Base-by-base conservation (phyloP, 2,329 filamentous ascomycete genomes). In the Albifimbria verrucaria region DNA sequence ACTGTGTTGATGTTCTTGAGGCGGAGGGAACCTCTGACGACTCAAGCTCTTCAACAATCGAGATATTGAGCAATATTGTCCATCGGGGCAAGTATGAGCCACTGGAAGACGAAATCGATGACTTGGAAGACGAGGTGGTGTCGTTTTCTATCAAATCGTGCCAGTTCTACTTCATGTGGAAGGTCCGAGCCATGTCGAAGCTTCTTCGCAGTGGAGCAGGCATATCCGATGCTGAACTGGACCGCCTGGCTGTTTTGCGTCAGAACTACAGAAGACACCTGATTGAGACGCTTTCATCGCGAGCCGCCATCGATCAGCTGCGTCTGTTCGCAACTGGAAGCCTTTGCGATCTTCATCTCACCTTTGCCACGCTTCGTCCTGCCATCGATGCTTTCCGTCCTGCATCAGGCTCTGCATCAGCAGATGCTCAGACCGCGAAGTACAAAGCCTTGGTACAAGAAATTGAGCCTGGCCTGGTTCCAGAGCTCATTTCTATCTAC, bases 121-220 rank as follows among this genome's bases (percentile, higher is more conserved):
- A 85, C 43, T 76, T 90, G 12, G 93, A 97, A 68, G 89, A 94
- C 59, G 86, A 90, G 58, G 77, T 94, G 43, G 86, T 91, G 7
- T 78, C 83, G 2, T 88, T 87, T 61, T 87, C 91, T 25, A 88
- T 95, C 63, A 88, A 89, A 59, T 80, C 86, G 2, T 79, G 88
- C 49, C 80, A 92, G 46, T 91, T 95, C 72, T 97, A 97, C 73
- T 96, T 97, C 67, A 90, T 96, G 85, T 99, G 94, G 94, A 93
- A 94, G 66, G 81, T 88, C 21, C 82, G 84, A 50, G 76, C 79
- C 50, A 64, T 90, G 55, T 76, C 78, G 56, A 75, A 78, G 51
- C 70, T 80, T 17, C 69, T 90, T 32, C 72, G 77, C 17, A 77
- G 78, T 23, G 79, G 83, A 43, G 77, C 76, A 4, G 79, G 73